Conservation (phyloP, 768 basidiomycete genomes). For the Auriculariales sp. region DNA sequence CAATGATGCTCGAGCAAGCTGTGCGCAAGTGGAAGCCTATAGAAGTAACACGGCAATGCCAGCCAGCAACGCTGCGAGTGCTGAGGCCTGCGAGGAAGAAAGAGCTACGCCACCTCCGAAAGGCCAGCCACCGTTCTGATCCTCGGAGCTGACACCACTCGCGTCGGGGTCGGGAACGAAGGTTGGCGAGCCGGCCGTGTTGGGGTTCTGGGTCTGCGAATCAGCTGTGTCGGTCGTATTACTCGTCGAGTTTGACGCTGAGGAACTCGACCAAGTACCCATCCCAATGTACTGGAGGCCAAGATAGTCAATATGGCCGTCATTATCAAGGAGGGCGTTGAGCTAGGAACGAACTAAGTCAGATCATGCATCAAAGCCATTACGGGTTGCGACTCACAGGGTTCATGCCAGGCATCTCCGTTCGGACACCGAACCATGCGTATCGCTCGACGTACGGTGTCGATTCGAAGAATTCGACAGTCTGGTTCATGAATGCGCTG, state of each 20-base stretch:
- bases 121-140: background rate
- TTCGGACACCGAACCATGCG: conserved; percentile 47
- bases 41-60: no score
- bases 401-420: conserved; percentile 33
- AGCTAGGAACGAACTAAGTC: conserved; percentile 13
- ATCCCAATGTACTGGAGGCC: conserved; percentile 33
- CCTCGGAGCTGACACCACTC: background rate
- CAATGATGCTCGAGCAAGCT: no score
- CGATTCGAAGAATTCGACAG: conserved; percentile 38
- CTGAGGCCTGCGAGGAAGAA: no score
- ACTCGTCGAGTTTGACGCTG: background rate
- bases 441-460: conserved; percentile 42
- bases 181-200: background rate
- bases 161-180: background rate
- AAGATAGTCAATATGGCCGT: conserved; percentile 31
- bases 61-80: no score
- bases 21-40: no score
- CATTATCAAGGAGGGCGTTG: conserved; percentile 27
- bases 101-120: no score
- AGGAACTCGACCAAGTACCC: background rate
- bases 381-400: conserved; percentile 19
- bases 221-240: background rate
- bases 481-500: conserved; percentile 32
- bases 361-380: background rate
- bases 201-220: background rate